Percentiles rank a stretch among this genome's conserved stretches.
phyloP scores from a whole-genome alignment of 371 early-diverging fungal genomes.

The Lichtheimia ramosa region DNA sequence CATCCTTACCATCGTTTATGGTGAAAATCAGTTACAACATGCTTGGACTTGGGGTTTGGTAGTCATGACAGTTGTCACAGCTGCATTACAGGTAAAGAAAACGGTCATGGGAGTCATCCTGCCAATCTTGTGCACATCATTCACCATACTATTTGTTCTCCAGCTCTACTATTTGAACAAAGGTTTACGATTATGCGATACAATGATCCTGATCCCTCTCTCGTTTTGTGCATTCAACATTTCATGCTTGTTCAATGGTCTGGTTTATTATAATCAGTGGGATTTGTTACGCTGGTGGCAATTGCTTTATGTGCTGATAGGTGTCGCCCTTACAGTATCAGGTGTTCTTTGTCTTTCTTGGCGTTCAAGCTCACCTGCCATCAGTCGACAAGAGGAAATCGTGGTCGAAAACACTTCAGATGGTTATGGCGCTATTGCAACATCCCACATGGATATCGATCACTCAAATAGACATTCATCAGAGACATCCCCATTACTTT shows the following conservation, averaged over 20 bases:
- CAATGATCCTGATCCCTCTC: slow-evolving; percentile 77
- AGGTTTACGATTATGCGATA: slow-evolving; percentile 74
- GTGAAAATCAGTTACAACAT: slow-evolving; percentile 70
- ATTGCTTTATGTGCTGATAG: slow-evolving; percentile 63
- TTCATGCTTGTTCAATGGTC: slow-evolving; percentile 75
- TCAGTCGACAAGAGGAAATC: slow-evolving; percentile 12
- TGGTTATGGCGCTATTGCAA: background rate
- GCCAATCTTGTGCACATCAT: background rate
- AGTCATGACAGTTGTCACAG: slow-evolving; percentile 60
- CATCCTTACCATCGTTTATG: slow-evolving; percentile 56
- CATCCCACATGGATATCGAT: no score
- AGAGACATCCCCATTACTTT: no score
- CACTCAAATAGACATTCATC: no score
- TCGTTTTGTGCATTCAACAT: slow-evolving; percentile 79
- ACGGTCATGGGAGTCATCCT: background rate
- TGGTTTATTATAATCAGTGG: slow-evolving; percentile 84
- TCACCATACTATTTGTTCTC: background rate
- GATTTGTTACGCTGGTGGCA: slow-evolving; percentile 63
- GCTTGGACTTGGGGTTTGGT: slow-evolving; percentile 74
- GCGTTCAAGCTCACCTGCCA: slow-evolving; percentile 18
- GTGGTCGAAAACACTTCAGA: slow-evolving; percentile 1
- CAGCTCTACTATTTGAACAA: slow-evolving; percentile 82
- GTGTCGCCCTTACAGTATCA: slow-evolving; percentile 57
- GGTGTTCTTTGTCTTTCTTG: slow-evolving; percentile 73
- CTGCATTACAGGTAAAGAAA: slow-evolving; percentile 70